phyloP scores from a whole-genome alignment of 495 filamentous ascomycete genomes.

The Penicillium robsamsonii region DNA sequence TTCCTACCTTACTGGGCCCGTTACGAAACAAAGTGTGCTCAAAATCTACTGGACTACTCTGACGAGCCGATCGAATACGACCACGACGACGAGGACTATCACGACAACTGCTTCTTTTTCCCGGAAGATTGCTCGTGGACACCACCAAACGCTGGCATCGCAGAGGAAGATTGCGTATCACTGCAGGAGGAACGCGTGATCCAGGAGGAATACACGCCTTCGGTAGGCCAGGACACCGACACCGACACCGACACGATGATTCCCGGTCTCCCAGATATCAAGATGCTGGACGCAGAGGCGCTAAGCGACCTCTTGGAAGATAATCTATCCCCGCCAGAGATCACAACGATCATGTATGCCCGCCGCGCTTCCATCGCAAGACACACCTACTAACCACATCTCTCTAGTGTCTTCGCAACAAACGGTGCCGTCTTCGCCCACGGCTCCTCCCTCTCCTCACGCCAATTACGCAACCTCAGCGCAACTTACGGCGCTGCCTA shows the following conservation, averaged over 20 bases:
- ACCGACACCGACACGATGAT: slow-evolving; percentile 40
- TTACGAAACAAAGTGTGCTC: slow-evolving; percentile 38
- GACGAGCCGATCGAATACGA: slow-evolving; percentile 50
- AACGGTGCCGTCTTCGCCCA: slow-evolving; percentile 50
- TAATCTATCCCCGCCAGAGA: slow-evolving; percentile 48
- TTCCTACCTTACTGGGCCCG: slow-evolving; percentile 46
- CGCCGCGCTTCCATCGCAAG: background rate
- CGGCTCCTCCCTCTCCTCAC: slow-evolving; percentile 41
- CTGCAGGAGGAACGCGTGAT: slow-evolving; percentile 5
- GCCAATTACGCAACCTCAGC: slow-evolving; percentile 46
- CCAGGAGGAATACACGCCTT: slow-evolving; percentile 4
- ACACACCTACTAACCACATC: background rate
- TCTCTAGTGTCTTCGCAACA: slow-evolving; percentile 39
- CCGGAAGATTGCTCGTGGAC: slow-evolving; percentile 49
- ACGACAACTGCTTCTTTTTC: slow-evolving; percentile 49
- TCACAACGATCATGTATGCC: slow-evolving; percentile 46
- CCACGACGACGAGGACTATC: slow-evolving; percentile 46
- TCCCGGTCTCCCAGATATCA: slow-evolving; percentile 48
- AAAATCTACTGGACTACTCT: slow-evolving; percentile 41
- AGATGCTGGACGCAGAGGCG: slow-evolving; percentile 50
- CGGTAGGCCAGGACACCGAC: slow-evolving; percentile 2
- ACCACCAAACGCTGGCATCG: slow-evolving; percentile 34
- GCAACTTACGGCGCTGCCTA: slow-evolving; percentile 50
- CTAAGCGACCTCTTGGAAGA: slow-evolving; percentile 47
- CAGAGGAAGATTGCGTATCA: slow-evolving; percentile 19